phyloP scores from a whole-genome alignment of 805 yeast species.

The Debaryomyces maramus region DNA sequence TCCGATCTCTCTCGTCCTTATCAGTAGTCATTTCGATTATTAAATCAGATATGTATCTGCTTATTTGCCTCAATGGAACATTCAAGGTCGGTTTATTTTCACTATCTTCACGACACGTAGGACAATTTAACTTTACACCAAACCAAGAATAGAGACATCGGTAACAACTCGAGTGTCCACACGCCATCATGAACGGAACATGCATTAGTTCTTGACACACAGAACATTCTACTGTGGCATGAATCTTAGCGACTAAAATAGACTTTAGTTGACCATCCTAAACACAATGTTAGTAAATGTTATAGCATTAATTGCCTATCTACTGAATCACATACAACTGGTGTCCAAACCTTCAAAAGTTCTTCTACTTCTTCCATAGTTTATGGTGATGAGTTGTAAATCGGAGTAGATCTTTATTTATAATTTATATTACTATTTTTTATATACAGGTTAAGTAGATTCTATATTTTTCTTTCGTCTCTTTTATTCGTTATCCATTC shows the following conservation, averaged over 20 bases:
- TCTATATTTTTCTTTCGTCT: slow-evolving; percentile 11
- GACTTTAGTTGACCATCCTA: slow-evolving; percentile 22
- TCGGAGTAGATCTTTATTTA: no score
- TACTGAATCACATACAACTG: slow-evolving; percentile 13
- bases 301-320: not conserved
- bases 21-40: slow-evolving; percentile 35
- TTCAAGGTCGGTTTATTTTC: slow-evolving; percentile 54
- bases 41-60: slow-evolving; percentile 36
- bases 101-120: slow-evolving; percentile 59
- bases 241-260: slow-evolving; percentile 26
- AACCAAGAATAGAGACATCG: slow-evolving; percentile 65
- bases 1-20: slow-evolving; percentile 19
- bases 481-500: slow-evolving; percentile 21
- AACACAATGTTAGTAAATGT: slow-evolving; percentile 12
- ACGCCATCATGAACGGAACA: slow-evolving; percentile 59
- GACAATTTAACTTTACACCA: slow-evolving; percentile 57
- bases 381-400: no score
- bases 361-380: slow-evolving; percentile 7
- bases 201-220: slow-evolving; percentile 71
- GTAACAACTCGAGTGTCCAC: slow-evolving; percentile 80
- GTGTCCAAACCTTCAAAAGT: slow-evolving; percentile 10
- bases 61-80: slow-evolving; percentile 48
- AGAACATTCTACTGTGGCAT: slow-evolving; percentile 49
- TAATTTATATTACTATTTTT: no score
- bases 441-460: slow-evolving; percentile 7